Evolutionary conservation across 106 monocot genomes (phyloP).

Genomic region (Narthecium ossifragum): DNA sequence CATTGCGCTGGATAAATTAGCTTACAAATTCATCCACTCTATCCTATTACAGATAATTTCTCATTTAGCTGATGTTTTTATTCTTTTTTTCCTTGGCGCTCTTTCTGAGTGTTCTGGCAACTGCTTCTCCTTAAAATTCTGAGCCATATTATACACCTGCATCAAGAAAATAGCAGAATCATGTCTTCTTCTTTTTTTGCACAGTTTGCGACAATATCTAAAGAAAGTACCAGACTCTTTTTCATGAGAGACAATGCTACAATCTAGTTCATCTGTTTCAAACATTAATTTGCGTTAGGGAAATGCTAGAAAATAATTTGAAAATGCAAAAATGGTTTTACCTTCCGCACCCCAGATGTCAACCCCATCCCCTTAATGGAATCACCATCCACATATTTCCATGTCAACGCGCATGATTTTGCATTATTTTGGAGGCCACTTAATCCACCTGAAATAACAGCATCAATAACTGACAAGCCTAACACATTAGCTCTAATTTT

Average conservation of each 20-base stretch:
- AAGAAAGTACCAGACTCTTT: no score
- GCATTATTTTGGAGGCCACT: constrained; percentile 10
- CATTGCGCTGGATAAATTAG: no score
- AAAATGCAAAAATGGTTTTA: constrained; percentile 11
- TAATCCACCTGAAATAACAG: constrained; percentile 31
- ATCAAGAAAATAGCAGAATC: not conserved
- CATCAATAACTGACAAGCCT: not conserved
- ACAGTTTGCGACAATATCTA: no score
- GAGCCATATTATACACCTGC: constrained; percentile 60
- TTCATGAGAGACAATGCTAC: no score
- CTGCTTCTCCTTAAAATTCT: constrained; percentile 35
- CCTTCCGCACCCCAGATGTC: constrained; percentile 90
- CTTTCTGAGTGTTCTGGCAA: not conserved
- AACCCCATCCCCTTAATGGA: constrained; percentile 67
- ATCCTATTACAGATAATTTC: constrained; percentile 1
- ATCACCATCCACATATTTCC: constrained; percentile 54
- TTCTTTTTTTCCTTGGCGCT: constrained; percentile 27
- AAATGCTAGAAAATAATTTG: not conserved
- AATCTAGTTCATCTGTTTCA: no score
- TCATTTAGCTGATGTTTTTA: constrained; percentile 1
- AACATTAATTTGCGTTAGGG: no score
- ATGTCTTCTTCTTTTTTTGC: no score
- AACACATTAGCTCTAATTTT: not conserved
- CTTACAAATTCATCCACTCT: no score
- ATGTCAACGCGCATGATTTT: constrained; percentile 11